Base-by-base conservation (phyloP, 2,329 filamentous ascomycete genomes). In the Aspergillus fischeri region DNA sequence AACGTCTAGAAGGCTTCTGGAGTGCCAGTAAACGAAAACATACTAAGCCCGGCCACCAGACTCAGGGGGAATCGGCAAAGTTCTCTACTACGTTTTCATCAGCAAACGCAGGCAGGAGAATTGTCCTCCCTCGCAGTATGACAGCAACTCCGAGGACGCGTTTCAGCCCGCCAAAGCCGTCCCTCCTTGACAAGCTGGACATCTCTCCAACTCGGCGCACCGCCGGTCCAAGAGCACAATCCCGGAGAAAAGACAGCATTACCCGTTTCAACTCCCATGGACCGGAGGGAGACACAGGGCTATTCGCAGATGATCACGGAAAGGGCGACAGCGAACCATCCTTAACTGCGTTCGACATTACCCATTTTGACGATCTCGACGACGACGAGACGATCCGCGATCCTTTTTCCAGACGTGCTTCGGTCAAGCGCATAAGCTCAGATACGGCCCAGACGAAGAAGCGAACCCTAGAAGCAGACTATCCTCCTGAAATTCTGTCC, bases 381-480 rank as follows among this genome's bases (percentile, higher is more conserved):
- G 68, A 73, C 38, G 63, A 70, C 24, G 65, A 71, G 32, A 64
- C 65, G 6, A 64, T 67, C 54, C 68, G 67, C 53, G 70, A 70
- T 45, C 67, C 70, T 4, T 73, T 73, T 44, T 66, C 67, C 27
- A 66, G 65, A 24, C 67, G 65, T 28, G 65, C 64, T 17, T 62
- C 63, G 25, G 66, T 68, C 44, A 69, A 59, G 62, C 67, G 68
- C 3, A 60, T 64, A 28, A 66, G 63, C 5, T 59, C 66, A 44
- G 63, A 66, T 60, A 64, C 64, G 44, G 60, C 63, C n/a, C 65
- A 60, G 32, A 63, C 60, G 1, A 73, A 64, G 52, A 73, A 71
- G 56, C 66, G 68, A 38, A 56, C 61, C n/a, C 58, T 76, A 11
- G 71, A 75, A 62, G 67, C 75, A 25, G 82, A 84, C 64, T 83